Base-by-base conservation (phyloP, 306 rosid species). In the Macrotyloma uniflorum region DNA sequence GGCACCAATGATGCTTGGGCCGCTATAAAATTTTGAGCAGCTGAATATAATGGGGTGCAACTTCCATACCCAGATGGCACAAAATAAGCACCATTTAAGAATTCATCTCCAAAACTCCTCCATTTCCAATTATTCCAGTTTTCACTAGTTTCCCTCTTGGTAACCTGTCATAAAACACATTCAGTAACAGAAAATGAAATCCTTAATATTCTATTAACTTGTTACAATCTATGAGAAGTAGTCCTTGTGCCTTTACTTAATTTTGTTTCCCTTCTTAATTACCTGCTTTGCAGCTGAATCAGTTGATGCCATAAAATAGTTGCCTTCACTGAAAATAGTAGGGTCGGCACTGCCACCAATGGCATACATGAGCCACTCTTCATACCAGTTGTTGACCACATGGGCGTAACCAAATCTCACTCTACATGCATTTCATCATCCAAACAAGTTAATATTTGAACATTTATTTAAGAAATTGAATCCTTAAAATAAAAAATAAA, bases 261-360 rank as follows among this genome's bases (percentile, higher is more conserved):
- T 63, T 40, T 50, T 40, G 22, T 36, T 61, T 59, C 9, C 6
- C 19, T 36, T 36, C 7, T 32, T 26, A 26, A 5, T 67, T 32
- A 91, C 94, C 92, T 94, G 81, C 75, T 90, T 92, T 80, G 90
- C 78, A 16, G 15, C 2, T 11, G 12, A 16, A n/a, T 22, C 65
- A 3, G 70, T n/a, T 46, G 95, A 70, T 78, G 95, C 97, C 7
- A 50, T 20, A 45, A 89, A 92, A 84, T 92, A 88, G 84, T 94
- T 92, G 20, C 87, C 90, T 86, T 94, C 87, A 68, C 97, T 94
- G 22, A 92, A 87, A 43, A 94, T 94, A 40, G 95, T 92, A 22
- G 98, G 97, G 57, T 88, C 53, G 5, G 97, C 96, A 73, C 97
- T 94, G 30, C 98, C 98, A 72, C 98, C 97, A 14, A 92, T 68